A percentile compares a stretch with the other conserved stretches of the same genome.
These are phyloP conservation scores for Vigna mungo DNA, from an alignment of 306 rosid species.

Conservation along the genomic window DNA sequence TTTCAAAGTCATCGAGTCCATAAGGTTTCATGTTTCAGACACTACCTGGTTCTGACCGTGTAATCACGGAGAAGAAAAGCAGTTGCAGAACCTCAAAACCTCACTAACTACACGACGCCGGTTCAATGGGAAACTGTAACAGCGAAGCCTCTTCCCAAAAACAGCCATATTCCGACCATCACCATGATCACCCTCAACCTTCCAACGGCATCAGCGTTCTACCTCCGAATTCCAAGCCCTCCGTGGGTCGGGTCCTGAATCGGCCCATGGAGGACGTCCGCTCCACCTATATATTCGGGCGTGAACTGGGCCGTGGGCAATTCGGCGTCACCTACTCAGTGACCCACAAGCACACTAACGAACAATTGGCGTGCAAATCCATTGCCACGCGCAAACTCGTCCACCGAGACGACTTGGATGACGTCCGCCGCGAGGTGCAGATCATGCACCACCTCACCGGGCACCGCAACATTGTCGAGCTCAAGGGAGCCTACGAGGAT, in stretches of 20 bases:
- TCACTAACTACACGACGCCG: neutral
- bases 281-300: neutral
- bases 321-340: neutral
- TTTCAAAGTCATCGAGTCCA: neutral
- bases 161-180: neutral
- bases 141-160: neutral
- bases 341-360: neutral
- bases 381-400: neutral
- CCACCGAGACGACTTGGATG: neutral
- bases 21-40: neutral
- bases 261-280: conserved; percentile 8
- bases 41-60: neutral
- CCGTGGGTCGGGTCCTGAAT: neutral
- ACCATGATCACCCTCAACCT: neutral
- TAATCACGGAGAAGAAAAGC: neutral
- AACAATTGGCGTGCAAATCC: neutral
- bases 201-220: neutral
- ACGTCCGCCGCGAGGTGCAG: conserved; percentile 10
- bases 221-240: neutral
- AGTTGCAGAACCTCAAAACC: neutral
- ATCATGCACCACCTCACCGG: conserved; percentile 26
- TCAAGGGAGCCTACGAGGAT: conserved; percentile 10
- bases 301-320: conserved; percentile 11
- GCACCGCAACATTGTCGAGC: conserved; percentile 22
- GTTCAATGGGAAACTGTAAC: conserved; percentile 1